Evolutionary conservation across 164 flowering plant genomes (phyloP), one percentile per base, ranked within the genome.

Genomic region (Chimonanthus praecox): DNA sequence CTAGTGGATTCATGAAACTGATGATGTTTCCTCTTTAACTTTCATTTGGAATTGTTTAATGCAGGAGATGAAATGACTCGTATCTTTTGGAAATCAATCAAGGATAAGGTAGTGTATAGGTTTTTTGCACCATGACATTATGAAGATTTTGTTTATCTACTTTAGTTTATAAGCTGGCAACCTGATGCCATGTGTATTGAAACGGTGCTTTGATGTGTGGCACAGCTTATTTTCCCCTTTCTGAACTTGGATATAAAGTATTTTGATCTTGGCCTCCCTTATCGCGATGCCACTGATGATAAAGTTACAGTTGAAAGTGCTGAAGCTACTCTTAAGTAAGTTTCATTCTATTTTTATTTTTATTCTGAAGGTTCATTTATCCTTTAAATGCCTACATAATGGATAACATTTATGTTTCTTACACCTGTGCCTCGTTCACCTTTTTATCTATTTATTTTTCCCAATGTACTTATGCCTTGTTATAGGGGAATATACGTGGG

Each of bases 31-130:
- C 5, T 68, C 43, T 47, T 48, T 68, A 4, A 68, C 7, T 47
- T 68, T 16, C 4, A 15, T 68, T 11, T 66, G 49, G 5, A 33
- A 15, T 47, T 54, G 6, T 48, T 51, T 62, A 18, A 20, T 77
- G 54, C 84, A 94, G 97, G 98, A 47, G 98, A 94, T 89, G 98
- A 94, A 81, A 94, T 94, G 97, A 92, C 98, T 63, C 81, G 98
- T 16, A 83, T 94, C 21, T 78, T 94, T 77, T 94, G 98, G 98
- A 69, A 89, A 73, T 81, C 83, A 21, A 94, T 94, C 48, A 94
- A 94, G 87, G 94, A 91, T 71, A 94, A 94, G 97, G 98, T 94
- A 71, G 66, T 66, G 5, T 2, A 46, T 49, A 8, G 18, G 15
- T 5, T 47, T n/a, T 44, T 46, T 18, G 10, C 43, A 15, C 43